Conservation (phyloP, 495 filamentous ascomycete species). For the Trichodelitschia bisporula region DNA sequence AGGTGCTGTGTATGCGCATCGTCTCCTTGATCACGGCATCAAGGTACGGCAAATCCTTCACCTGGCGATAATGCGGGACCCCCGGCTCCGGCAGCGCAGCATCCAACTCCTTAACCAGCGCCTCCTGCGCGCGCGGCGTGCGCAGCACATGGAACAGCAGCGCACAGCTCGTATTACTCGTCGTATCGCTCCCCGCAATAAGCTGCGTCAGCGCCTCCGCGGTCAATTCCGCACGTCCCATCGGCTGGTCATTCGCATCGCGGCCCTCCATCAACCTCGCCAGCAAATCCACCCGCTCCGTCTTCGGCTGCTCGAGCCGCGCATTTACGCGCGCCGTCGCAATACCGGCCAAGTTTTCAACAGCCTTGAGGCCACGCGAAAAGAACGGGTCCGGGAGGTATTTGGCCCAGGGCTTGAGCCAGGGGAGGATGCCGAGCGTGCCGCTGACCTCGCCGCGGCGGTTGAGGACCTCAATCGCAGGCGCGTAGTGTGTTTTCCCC, state of each 20-base stretch:
- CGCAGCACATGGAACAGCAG: constrained; percentile 51
- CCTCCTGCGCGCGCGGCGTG: constrained; percentile 29
- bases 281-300: constrained; percentile 49
- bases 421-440: constrained; percentile 33
- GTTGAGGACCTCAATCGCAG: constrained; percentile 49
- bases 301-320: constrained; percentile 33
- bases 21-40: constrained; percentile 68
- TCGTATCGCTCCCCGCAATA: constrained; percentile 79
- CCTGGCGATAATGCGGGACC: constrained; percentile 42
- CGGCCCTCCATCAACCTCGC: constrained; percentile 68
- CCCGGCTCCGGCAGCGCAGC: constrained; percentile 25
- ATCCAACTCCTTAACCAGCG: constrained; percentile 54
- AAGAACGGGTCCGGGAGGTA: constrained; percentile 48
- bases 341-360: constrained; percentile 42
- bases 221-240: constrained; percentile 57
- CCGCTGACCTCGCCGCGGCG: constrained; percentile 41
- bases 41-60: constrained; percentile 41
- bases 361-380: constrained; percentile 30
- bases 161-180: constrained; percentile 71
- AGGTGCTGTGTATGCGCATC: constrained; percentile 73
- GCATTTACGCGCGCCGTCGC: constrained; percentile 59
- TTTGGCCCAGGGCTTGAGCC: constrained; percentile 36
- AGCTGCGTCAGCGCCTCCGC: constrained; percentile 77
- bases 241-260: constrained; percentile 47
- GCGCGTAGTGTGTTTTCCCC: no score